A percentile compares a stretch with the other conserved stretches of the same genome.
phyloP scores from a whole-genome alignment of 768 basidiomycete genomes.

The Mycena sanguinolenta region DNA sequence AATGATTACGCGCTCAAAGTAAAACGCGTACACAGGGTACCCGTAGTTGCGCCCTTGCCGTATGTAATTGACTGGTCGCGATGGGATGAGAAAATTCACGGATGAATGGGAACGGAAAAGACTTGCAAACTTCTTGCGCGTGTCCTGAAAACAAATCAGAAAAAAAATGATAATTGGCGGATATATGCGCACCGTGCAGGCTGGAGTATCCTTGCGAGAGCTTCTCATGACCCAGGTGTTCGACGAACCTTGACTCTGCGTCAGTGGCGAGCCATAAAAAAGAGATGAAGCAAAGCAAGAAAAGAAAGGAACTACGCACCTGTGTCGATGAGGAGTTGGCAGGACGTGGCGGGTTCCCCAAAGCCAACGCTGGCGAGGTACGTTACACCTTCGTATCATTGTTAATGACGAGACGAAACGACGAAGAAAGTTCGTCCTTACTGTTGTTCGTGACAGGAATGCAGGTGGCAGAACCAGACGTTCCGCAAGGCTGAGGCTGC shows the following conservation, averaged over 20 bases:
- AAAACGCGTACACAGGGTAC: slow-evolving; percentile 40
- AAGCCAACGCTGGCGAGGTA: slow-evolving; percentile 22
- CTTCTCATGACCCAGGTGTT: slow-evolving; percentile 64
- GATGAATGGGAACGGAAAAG: background rate
- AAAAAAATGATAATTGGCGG: background rate
- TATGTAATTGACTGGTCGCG: slow-evolving; percentile 55
- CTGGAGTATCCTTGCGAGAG: slow-evolving; percentile 51
- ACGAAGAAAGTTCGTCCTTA: background rate
- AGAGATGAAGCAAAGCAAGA: background rate
- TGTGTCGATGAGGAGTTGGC: slow-evolving; percentile 40
- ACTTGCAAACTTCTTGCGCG: slow-evolving; percentile 30
- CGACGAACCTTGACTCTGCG: slow-evolving; percentile 49
- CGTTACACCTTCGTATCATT: slow-evolving; percentile 22
- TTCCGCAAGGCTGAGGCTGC: background rate
- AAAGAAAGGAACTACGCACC: slow-evolving; percentile 6
- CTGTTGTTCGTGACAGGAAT: slow-evolving; percentile 20
- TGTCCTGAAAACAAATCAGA: slow-evolving; percentile 24
- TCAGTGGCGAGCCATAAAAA: background rate
- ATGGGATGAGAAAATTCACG: background rate
- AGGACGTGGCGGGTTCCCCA: slow-evolving; percentile 15
- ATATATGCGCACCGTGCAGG: slow-evolving; percentile 42
- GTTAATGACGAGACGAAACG: background rate
- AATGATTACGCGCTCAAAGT: background rate
- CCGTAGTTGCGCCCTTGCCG: slow-evolving; percentile 59
- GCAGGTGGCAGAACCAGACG: background rate